A percentile compares a stretch with the other conserved stretches of the same genome.
Evolutionary conservation across 1,284 basidiomycete species (phyloP).

Genomic region (Prillingera fragicola): DNA sequence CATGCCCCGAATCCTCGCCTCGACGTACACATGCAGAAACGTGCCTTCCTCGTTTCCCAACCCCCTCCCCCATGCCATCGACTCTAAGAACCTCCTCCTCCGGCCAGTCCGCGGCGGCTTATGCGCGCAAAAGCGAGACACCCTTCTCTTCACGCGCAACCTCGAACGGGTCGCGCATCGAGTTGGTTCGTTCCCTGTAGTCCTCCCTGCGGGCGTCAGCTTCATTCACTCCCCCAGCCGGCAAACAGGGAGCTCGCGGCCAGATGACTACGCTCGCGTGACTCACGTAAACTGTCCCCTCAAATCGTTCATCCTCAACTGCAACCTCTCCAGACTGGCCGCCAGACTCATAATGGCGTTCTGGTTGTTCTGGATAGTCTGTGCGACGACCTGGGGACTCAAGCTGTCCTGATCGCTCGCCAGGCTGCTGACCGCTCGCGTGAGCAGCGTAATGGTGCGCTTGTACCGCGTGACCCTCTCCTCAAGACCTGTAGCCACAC

Average conservation of each 20-base stretch:
- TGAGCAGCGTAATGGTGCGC: constrained; percentile 37
- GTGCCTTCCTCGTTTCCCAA: too few species aligned
- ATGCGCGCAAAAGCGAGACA: constrained; percentile 15
- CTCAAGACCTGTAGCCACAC: constrained; percentile 28
- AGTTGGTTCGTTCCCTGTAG: constrained; percentile 35
- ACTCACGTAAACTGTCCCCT: constrained; percentile 32
- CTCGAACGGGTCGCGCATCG: constrained; percentile 44
- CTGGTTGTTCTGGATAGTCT: constrained; percentile 44
- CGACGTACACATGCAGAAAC: too few species aligned
- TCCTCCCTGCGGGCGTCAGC: constrained; percentile 19
- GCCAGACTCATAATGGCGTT: constrained; percentile 37
- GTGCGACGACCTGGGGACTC: constrained; percentile 40
- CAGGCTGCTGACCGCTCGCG: constrained; percentile 32
- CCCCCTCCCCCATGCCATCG: too few species aligned
- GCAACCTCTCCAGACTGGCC: constrained; percentile 34
- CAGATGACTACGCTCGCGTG: too few species aligned
- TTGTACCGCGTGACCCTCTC: constrained; percentile 39
- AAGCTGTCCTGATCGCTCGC: constrained; percentile 26
- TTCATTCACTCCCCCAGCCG: not conserved
- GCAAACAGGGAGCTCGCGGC: too few species aligned
- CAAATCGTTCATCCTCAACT: constrained; percentile 32
- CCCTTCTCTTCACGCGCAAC: constrained; percentile 39
- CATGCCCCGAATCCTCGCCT: too few species aligned
- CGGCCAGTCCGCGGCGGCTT: too few species aligned
- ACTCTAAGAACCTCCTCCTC: too few species aligned